Evolutionary conservation across 2,329 filamentous ascomycete genomes (phyloP), one percentile per base, ranked within the genome.

Genomic region (Diaporthe aspalathi): DNA sequence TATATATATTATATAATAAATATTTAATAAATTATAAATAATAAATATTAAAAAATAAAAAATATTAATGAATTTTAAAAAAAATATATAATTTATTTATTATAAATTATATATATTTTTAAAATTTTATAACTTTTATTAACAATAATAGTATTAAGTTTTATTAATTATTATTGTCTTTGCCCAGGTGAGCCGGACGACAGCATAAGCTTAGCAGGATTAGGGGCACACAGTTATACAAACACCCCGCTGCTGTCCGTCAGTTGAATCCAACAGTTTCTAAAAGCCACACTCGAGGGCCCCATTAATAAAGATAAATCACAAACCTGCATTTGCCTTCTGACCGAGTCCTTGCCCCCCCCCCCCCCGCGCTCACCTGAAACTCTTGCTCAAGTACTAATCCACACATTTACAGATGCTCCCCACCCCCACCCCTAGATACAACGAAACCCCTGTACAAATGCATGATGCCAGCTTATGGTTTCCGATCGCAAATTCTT

Each of bases 371-470:
- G 35, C 35, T 38, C 11, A 38, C 5, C 6, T 32, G 24, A 50
- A 24, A 50, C 43, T 29, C 29, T 65, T 32, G 45, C 45, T 45
- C 27, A 7, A 65, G 22, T 50, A 65, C 14, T 50, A 45, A 24
- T 50, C 50, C 12, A 54, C 11, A 49, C n/a, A 35, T 65, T 65
- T 35, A 49, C 45, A 65, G 12, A 65, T 50, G n/a, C 24, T n/a
- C n/a, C n/a, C n/a, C n/a, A n/a, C n/a, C n/a, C 12, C 60, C n/a
- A 5, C 9, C 43, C 24, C 45, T 50, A 65, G 50, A n/a, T 63
- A 65, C 45, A 38, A 65, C 43, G 22, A 38, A 65, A 65, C 60
- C 29, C 60, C 60, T 27, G 45, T 65, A 12, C 29, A 38, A 43
- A 65, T 65, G 32, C 38, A 38, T 38, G 14, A 50, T 65, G 45